Evolutionary conservation across 139 green algal species (phyloP).

Genomic region (Desmodesmus armatus): DNA sequence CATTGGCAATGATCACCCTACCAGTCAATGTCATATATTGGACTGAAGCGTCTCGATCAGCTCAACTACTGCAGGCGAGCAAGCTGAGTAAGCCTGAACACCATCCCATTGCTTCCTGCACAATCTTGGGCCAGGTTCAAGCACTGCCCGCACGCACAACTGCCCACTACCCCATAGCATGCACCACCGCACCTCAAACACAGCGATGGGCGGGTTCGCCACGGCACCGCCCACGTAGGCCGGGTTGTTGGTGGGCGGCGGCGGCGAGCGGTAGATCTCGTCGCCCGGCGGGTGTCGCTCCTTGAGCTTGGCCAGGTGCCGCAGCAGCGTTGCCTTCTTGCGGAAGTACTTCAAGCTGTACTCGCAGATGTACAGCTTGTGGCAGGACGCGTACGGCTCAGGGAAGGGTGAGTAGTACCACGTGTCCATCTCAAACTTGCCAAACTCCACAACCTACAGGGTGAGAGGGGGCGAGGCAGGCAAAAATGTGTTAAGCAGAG

Average conservation of each 20-base stretch:
- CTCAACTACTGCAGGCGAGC: no score
- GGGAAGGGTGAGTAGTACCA: constrained; percentile 99
- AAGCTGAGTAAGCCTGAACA: no score
- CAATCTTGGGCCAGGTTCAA: no score
- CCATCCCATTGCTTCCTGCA: no score
- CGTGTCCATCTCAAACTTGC: constrained; percentile 95
- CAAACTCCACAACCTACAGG: constrained; percentile 93
- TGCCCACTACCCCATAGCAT: no score
- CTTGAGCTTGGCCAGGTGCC: constrained; percentile 93
- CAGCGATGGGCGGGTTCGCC: constrained; percentile 77
- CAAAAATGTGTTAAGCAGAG: no score
- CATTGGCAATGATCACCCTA: not conserved
- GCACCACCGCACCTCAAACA: constrained; percentile 86
- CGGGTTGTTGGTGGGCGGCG: constrained; percentile 60
- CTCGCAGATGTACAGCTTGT: constrained; percentile 95
- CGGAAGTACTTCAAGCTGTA: constrained; percentile 92
- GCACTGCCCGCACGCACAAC: no score
- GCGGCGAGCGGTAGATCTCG: constrained; percentile 87
- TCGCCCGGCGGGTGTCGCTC: constrained; percentile 91
- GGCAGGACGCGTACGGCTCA: constrained; percentile 91
- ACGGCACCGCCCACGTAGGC: constrained; percentile 59
- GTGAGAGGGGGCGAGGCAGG: constrained; percentile 27
- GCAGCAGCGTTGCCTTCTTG: constrained; percentile 88
- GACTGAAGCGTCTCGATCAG: no score
- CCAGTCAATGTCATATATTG: not conserved